Base-by-base conservation (phyloP, 129 eudicot genomes). In the Arctium minus region DNA sequence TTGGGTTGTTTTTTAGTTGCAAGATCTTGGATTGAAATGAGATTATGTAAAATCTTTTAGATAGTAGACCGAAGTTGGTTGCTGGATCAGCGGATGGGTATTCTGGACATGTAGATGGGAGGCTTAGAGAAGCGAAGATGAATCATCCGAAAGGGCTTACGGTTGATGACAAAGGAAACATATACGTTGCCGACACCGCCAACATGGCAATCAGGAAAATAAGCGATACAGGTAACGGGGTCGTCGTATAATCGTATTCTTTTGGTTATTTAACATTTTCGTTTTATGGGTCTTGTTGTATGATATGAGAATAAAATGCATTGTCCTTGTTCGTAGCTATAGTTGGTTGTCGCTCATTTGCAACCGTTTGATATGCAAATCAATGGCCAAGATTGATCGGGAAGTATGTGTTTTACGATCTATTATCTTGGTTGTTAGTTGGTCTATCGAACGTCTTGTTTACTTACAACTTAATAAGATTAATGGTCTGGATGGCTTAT, bases 71-170 rank as follows among this genome's bases (percentile, higher is more conserved):
- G 5, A 96, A 88, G 83, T 81, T 96, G 85, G 83, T 93, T 73
- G 88, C 97, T 72, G 99, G 99, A 85, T 96, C 99, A 10, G 88
- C 95, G 0, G 99, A 96, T 40, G 99, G 99, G 80, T 86, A 90
- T 90, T 86, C 89, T 8, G 98, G 99, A 15, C 98, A 93, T 82
- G 89, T 93, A 35, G 99, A 96, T 77, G 99, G 98, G 84, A 91
- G 48, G 79, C 87, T 81, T 80, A 86, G 97, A 86, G 98, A 96
- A 42, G 99, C 98, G 65, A 93, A 86, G 83, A 79, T 96, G 99
- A 96, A 88, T 77, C 98, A 90, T 84, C 99, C 99, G 6, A 96
- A 93, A 82, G 99, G 99, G 29, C 88, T 93, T 72, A 94, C 98
- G 15, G 92, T 96, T 12, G 99, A 96, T 79, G 97, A 93, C 70